phyloP scores from a whole-genome alignment of 441 rosid species.

The Brassica hybrid region DNA sequence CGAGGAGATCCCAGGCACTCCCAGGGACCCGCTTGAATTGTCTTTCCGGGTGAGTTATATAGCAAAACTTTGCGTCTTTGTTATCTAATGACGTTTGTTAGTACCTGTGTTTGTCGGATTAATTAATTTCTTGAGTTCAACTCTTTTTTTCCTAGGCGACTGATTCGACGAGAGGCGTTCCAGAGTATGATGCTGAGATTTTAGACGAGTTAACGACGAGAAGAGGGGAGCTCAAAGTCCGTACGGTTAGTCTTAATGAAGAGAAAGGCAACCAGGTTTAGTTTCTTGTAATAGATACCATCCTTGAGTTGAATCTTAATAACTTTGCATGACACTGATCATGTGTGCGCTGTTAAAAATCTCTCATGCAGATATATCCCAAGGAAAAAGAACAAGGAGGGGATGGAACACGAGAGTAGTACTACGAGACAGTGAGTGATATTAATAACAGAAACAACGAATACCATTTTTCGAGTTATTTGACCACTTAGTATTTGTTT shows the following conservation, averaged over 20 bases:
- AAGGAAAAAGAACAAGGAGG: not conserved
- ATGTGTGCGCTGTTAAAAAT: not conserved
- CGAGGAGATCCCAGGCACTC: constrained; percentile 69
- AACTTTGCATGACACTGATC: not conserved
- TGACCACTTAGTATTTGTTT: constrained; percentile 6
- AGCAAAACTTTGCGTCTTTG: not conserved
- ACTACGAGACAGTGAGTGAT: not conserved
- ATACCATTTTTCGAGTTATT: constrained; percentile 2
- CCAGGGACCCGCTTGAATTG: constrained; percentile 37
- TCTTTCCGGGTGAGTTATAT: constrained; percentile 37
- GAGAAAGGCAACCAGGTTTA: constrained; percentile 51
- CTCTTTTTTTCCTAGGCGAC: constrained; percentile 24
- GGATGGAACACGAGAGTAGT: not conserved
- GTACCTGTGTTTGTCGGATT: not conserved
- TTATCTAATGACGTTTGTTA: not conserved
- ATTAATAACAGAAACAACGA: not conserved
- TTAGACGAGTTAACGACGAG: constrained; percentile 72
- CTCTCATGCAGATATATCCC: constrained; percentile 12
- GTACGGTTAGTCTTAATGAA: constrained; percentile 52
- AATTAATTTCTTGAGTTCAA: not conserved
- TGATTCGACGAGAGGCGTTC: constrained; percentile 31
- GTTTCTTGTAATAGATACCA: not conserved
- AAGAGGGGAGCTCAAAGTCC: constrained; percentile 70
- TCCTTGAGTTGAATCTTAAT: constrained; percentile 15
- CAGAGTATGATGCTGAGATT: constrained; percentile 57